Conservation (phyloP, 2,329 filamentous ascomycete genomes). For the Penicillium sp. region DNA sequence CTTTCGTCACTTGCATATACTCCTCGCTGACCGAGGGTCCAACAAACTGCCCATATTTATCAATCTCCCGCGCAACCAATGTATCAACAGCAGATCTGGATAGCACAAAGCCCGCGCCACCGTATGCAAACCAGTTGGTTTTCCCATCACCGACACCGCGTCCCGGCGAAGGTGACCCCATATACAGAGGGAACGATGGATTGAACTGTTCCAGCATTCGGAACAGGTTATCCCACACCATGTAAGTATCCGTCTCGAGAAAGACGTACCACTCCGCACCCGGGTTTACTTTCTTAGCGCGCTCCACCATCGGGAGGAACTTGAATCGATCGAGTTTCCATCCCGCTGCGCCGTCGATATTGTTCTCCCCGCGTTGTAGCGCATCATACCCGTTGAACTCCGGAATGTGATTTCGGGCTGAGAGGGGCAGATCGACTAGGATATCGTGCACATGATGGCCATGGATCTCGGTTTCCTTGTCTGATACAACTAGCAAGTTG, state of each 20-base stretch:
- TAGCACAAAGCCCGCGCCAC: conserved; percentile 50
- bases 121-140: conserved; percentile 49
- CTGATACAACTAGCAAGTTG: conserved; percentile 15
- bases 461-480: conserved; percentile 48
- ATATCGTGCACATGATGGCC: conserved; percentile 49
- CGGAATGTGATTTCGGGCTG: conserved; percentile 36
- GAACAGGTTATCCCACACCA: conserved; percentile 48
- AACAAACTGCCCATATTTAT: conserved; percentile 35
- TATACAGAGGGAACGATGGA: conserved; percentile 46
- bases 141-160: conserved; percentile 15
- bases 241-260: conserved; percentile 56
- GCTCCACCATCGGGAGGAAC: conserved; percentile 56
- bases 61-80: conserved; percentile 28
- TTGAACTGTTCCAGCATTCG: conserved; percentile 52
- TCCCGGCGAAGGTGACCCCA: conserved; percentile 51
- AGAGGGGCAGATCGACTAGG: conserved; percentile 46
- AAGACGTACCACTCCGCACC: conserved; percentile 57
- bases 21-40: conserved; percentile 41
- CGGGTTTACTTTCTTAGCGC: conserved; percentile 49
- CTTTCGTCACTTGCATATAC: conserved; percentile 43
- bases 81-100: conserved; percentile 48
- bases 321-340: conserved; percentile 60
- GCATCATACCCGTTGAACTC: conserved; percentile 45
- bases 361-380: conserved; percentile 37
- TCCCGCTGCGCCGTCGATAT: conserved; percentile 39